Base-by-base conservation (phyloP, 2,329 filamentous ascomycete genomes). In the Alternaria arbusti region DNA sequence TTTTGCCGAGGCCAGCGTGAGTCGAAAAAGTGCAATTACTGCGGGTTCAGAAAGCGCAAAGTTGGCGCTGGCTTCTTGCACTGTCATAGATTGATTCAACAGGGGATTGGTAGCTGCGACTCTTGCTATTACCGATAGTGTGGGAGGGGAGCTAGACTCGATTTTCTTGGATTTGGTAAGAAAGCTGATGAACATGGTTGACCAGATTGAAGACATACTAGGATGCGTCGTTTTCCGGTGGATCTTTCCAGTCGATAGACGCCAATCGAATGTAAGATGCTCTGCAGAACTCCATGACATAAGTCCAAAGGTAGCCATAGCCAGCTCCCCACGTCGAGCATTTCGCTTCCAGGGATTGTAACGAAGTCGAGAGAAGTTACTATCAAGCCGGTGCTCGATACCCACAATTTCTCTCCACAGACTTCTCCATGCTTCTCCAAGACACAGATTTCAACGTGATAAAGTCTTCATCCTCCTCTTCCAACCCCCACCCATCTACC, bases 401-500 rank as follows among this genome's bases (percentile, higher is more conserved):
- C 4, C 3, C 13, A 4, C 13, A 22, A 40, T 13, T 5, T 17
- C 5, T 1, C 4, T 15, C 20, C 10, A 1, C 20, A 52, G 23
- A 3, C 30, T 9, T 52, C 30, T n/a, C 5, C 20, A 3, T 52
- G 22, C 5, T 15, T 22, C 20, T 8, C 30, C 17, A 52, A 12
- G 6, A 20, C 28, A 17, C 10, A 23, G 13, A 13, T 6, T 52
- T 23, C 13, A 8, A 7, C 28, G 2, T n/a, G 20, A 52, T 11
- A 23, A n/a, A 36, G 20, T 36, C 44, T n/a, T 40, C 20, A 13
- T 47, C 56, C 25, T 43, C 28, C 36, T 49, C 49, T 46, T 54
- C 5, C 26, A 12, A 22, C 15, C 10, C 26, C 15, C 23, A 9
- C n/a, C 13, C 20, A 40, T 52, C 44, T 63, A 67, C 67, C 67